Evolutionary conservation across 2,329 filamentous ascomycete species (phyloP), one percentile per base, ranked within the genome.

Genomic region (Cryphonectria japonica): DNA sequence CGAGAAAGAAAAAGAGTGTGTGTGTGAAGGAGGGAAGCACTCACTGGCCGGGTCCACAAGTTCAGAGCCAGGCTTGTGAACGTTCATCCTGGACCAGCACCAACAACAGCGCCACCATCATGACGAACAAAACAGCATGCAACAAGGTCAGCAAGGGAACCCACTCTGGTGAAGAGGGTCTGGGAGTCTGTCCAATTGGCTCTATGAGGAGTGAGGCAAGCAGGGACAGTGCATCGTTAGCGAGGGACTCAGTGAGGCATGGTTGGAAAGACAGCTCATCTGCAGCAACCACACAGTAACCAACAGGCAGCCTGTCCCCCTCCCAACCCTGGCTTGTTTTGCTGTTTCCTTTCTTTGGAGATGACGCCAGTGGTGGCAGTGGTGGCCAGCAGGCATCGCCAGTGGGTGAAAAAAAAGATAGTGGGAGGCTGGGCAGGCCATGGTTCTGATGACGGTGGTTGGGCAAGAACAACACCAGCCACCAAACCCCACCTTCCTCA

Each of bases 41-140:
- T 72, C 74, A 77, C 76, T 70, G 70, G 73, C 70, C 50, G 62
- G 72, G 66, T 76, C 74, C 72, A 76, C 74, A 69, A 74, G 71
- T 57, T 76, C 73, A 66, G 68, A 68, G 69, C 64, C 68, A 66
- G 73, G 67, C 68, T 73, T 73, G 43, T 75, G 71, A 72, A 73
- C 74, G 71, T 71, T 75, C 76, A 76, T 75, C 67, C 64, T 75
- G 54, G 52, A 46, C 63, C 37, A 71, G 68, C 66, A 71, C 54
- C 54, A 59, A 29, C 54, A 32, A 73, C 61, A 73, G 68, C 69
- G 70, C 54, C 26, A 34, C 54, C 54, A 32, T 75, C 64, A 69
- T 70, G 46, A 73, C 69, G 70, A 72, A 70, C 50, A 69, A 63
- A 37, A 61, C n/a, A 16, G 32, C 57, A 57, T 29, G 34, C 68